Evolutionary conservation across 2,329 filamentous ascomycete genomes (phyloP).

Genomic region (Fusarium tricinctum): DNA sequence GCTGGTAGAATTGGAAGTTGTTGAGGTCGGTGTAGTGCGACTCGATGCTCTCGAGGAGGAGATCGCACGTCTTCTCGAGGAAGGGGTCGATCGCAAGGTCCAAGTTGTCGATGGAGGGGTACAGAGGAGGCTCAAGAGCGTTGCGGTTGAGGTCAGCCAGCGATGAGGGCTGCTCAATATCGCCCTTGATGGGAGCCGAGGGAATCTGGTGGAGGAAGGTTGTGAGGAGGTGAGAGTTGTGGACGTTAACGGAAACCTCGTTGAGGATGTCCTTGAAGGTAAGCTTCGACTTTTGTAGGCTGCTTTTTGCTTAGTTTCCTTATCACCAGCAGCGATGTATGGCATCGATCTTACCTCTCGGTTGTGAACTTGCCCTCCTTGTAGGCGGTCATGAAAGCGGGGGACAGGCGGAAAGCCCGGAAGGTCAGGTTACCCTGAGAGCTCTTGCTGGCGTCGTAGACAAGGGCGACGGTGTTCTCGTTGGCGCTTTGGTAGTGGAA

Average conservation of each 20-base stretch:
- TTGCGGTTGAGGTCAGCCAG: constrained; percentile 82
- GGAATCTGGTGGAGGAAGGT: constrained; percentile 95
- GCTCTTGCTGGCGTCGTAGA: constrained; percentile 96
- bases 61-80: constrained; percentile 97
- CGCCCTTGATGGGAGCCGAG: constrained; percentile 69
- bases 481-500: constrained; percentile 98
- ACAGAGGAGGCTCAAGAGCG: constrained; percentile 74
- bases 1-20: constrained; percentile 98
- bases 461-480: constrained; percentile 86
- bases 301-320: constrained; percentile 57
- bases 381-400: constrained; percentile 87
- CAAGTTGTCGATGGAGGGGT: constrained; percentile 89
- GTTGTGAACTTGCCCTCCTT: constrained; percentile 99
- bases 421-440: constrained; percentile 91
- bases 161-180: constrained; percentile 82
- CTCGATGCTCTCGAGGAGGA: constrained; percentile 96
- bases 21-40: constrained; percentile 98
- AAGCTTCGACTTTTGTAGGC: constrained; percentile 93
- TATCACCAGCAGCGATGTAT: background rate
- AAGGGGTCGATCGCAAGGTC: constrained; percentile 97
- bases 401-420: constrained; percentile 91
- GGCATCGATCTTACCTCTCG: constrained; percentile 76
- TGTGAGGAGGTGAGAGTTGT: constrained; percentile 98
- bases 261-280: constrained; percentile 93
- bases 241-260: constrained; percentile 89